Percentiles rank a stretch among this genome's conserved stretches.
These are phyloP conservation scores for Sporothrix globosa DNA, from an alignment of 2,329 filamentous ascomycete genomes.

Conservation along the genomic window DNA sequence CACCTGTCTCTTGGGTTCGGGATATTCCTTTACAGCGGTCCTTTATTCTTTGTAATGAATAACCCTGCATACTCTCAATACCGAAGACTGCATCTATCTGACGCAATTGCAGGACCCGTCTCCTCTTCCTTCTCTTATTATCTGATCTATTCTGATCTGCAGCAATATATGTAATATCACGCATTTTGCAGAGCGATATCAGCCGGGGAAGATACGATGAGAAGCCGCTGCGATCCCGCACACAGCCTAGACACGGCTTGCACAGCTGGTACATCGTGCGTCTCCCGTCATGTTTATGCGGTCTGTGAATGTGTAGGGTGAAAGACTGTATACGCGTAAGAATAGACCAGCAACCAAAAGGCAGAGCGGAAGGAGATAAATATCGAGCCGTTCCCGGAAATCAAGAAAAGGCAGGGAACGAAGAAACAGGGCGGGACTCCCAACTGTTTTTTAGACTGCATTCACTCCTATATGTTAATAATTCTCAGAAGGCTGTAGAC, in stretches of 20 bases:
- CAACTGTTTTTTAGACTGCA: not conserved
- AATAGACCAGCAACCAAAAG: not conserved
- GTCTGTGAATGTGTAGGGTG: not conserved
- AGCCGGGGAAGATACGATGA: constrained; percentile 14
- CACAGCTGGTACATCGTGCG: constrained; percentile 1
- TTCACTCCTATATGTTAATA: not conserved
- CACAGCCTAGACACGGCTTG: not conserved
- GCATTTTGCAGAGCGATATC: constrained; percentile 9
- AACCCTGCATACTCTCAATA: not conserved
- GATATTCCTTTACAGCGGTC: not conserved
- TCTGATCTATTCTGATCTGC: not conserved
- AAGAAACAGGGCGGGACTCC: not conserved
- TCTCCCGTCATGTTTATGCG: constrained; percentile 14
- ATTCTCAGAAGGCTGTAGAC: not conserved
- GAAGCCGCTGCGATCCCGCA: not conserved
- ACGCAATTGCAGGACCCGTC: constrained; percentile 15
- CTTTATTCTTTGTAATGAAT: not conserved
- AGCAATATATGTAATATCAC: constrained; percentile 10
- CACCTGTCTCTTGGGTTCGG: not conserved
- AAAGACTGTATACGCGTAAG: not conserved
- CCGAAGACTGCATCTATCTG: constrained; percentile 24
- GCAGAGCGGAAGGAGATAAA: not conserved
- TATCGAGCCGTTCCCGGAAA: constrained; percentile 35
- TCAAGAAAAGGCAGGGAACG: constrained; percentile 1
- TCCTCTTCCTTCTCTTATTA: not conserved